phyloP scores from a whole-genome alignment of 768 basidiomycete genomes.

The Boletellus ananas region DNA sequence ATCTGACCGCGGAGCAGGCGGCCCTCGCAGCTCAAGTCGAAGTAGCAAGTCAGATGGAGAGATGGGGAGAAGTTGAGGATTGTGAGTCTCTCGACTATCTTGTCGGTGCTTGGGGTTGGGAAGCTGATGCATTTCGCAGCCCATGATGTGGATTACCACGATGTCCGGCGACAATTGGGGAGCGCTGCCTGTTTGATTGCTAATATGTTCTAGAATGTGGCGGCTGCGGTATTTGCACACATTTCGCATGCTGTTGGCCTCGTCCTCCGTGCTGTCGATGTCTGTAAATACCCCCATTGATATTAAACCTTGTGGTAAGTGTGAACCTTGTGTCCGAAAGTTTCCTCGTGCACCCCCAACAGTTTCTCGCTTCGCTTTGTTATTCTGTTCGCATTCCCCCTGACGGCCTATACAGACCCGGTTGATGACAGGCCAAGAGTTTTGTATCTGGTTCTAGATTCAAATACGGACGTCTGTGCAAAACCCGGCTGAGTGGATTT shows the following conservation, averaged over 20 bases:
- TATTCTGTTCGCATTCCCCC: not conserved
- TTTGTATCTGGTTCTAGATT: not conserved
- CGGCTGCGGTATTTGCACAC: constrained; percentile 2
- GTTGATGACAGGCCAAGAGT: constrained; percentile 2
- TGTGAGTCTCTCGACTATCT: constrained; percentile 53
- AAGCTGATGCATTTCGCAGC: constrained; percentile 48
- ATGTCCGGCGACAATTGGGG: constrained; percentile 81
- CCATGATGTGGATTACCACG: constrained; percentile 97
- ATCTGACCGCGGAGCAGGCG: constrained; percentile 78
- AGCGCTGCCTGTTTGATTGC: constrained; percentile 67
- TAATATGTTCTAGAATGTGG: constrained; percentile 23
- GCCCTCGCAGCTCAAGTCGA: constrained; percentile 85
- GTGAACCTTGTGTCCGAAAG: constrained; percentile 2
- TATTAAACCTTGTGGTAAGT: constrained; percentile 17
- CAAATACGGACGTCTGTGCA: not conserved
- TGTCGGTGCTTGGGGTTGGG: constrained; percentile 5
- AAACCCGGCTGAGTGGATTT: constrained; percentile 9
- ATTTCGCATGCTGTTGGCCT: constrained; percentile 4
- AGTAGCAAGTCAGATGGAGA: constrained; percentile 91
- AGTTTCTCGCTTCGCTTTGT: constrained; percentile 7
- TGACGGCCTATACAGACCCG: constrained; percentile 10
- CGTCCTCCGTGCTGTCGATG: constrained; percentile 4
- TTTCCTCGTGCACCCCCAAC: constrained; percentile 4
- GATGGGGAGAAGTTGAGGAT: constrained; percentile 99
- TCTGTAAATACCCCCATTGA: constrained; percentile 15